phyloP scores from a whole-genome alignment of 2,329 filamentous ascomycete genomes.

The Cyphellophora europaea region DNA sequence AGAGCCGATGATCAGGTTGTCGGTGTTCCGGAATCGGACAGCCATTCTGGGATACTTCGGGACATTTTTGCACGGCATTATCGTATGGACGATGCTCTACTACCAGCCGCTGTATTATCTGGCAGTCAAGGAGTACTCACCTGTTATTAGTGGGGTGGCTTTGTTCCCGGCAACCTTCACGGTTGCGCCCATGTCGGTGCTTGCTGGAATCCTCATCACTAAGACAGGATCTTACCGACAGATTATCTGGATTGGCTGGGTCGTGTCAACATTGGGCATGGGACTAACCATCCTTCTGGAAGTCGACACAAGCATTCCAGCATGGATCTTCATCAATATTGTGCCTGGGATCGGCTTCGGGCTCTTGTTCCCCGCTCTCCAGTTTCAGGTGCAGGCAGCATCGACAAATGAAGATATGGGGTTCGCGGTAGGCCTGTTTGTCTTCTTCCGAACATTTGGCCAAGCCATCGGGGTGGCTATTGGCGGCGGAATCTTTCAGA shows the following conservation, averaged over 20 bases:
- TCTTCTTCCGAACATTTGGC: conserved; percentile 57
- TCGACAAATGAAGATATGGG: conserved; percentile 48
- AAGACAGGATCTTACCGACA: conserved; percentile 51
- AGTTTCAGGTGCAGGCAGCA: conserved; percentile 54
- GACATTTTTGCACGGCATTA: conserved; percentile 47
- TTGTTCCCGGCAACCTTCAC: conserved; percentile 53
- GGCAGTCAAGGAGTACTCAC: conserved; percentile 42
- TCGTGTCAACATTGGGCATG: conserved; percentile 46
- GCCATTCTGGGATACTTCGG: conserved; percentile 41
- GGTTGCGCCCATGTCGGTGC: conserved; percentile 51
- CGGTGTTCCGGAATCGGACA: conserved; percentile 37
- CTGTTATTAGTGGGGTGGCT: conserved; percentile 47
- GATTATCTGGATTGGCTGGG: conserved; percentile 55
- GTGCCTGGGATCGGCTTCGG: conserved; percentile 59
- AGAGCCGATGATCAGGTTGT: conserved; percentile 41
- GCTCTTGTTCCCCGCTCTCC: conserved; percentile 56
- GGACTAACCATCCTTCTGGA: conserved; percentile 37
- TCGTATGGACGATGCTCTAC: conserved; percentile 43
- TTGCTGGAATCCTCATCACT: conserved; percentile 46
- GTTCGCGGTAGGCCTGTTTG: conserved; percentile 55
- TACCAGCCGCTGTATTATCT: conserved; percentile 39
- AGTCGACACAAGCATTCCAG: conserved; percentile 26
- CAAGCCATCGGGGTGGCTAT: conserved; percentile 58
- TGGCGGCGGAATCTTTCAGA: conserved; percentile 62
- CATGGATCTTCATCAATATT: conserved; percentile 43